These are phyloP conservation scores for Gentiana dahurica DNA, from an alignment of 257 asterid genomes.

Conservation along the genomic window DNA sequence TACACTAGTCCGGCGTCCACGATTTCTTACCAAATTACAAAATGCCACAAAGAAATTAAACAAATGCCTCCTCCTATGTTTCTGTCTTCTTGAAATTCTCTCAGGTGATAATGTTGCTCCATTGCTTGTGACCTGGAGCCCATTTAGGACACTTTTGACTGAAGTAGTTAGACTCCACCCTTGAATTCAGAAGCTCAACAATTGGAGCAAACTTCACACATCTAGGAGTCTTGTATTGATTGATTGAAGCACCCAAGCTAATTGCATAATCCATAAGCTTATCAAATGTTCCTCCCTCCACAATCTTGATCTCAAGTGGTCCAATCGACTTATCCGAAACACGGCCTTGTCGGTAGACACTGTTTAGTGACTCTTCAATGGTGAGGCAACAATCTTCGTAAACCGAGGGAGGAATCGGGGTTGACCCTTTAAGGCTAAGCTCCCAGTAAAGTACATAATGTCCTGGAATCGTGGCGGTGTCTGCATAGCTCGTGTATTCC, in stretches of 20 bases:
- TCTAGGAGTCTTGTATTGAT: slow-evolving; percentile 33
- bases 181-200: slow-evolving; percentile 23
- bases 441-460: slow-evolving; percentile 34
- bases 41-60: too few relatives aligned
- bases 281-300: slow-evolving; percentile 30
- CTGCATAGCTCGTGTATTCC: slow-evolving; percentile 36
- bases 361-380: slow-evolving; percentile 24
- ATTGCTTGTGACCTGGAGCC: slow-evolving; percentile 28
- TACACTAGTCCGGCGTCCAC: too few relatives aligned
- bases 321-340: slow-evolving; percentile 26
- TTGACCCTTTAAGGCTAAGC: slow-evolving; percentile 9
- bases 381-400: slow-evolving; percentile 27
- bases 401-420: slow-evolving; percentile 15
- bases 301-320: slow-evolving; percentile 29
- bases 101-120: slow-evolving; percentile 7
- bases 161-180: slow-evolving; percentile 16
- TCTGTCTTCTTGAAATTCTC: too few relatives aligned
- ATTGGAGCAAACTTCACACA: slow-evolving; percentile 36
- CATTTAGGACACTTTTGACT: slow-evolving; percentile 34
- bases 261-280: slow-evolving; percentile 37
- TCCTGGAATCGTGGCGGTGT: slow-evolving; percentile 27
- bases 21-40: too few relatives aligned
- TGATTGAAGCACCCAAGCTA: slow-evolving; percentile 29
- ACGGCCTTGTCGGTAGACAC: slow-evolving; percentile 26
- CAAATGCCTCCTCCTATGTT: too few relatives aligned